Conservation (phyloP, 768 basidiomycete species). For the Paxillus involutus region DNA sequence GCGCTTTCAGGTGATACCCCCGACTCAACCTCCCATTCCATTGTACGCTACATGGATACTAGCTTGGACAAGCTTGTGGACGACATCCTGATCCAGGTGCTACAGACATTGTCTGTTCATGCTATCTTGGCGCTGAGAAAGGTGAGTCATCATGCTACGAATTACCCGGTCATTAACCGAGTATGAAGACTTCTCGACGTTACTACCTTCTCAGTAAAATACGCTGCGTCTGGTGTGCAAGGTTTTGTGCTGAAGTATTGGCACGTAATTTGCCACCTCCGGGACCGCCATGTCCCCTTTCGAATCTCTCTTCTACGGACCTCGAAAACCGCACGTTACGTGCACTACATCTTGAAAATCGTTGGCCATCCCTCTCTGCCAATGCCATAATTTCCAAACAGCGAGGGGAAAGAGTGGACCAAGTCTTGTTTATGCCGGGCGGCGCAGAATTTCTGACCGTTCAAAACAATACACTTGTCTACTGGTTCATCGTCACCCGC, state of each 20-base stretch:
- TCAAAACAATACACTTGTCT: constrained; percentile 21
- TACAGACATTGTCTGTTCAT: constrained; percentile 13
- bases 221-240: constrained; percentile 22
- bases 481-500: constrained; percentile 22
- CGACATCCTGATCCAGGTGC: constrained; percentile 24
- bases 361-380: constrained; percentile 21
- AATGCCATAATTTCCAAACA: constrained; percentile 9
- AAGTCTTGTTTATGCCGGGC: constrained; percentile 26
- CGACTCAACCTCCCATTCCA: background rate
- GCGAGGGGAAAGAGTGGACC: constrained; percentile 16
- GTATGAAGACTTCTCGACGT: constrained; percentile 25
- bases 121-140: constrained; percentile 20
- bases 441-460: constrained; percentile 28
- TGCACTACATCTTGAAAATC: constrained; percentile 23
- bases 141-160: constrained; percentile 10
- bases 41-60: background rate
- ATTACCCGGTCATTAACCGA: background rate
- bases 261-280: constrained; percentile 20
- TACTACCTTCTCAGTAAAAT: constrained; percentile 26
- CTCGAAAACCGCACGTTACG: constrained; percentile 29
- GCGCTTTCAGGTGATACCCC: constrained; percentile 1
- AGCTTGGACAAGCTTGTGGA: constrained; percentile 25
- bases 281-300: constrained; percentile 9
- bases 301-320: constrained; percentile 17
- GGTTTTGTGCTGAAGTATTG: constrained; percentile 24